Percentiles rank a stretch among this genome's conserved stretches.
Conservation (phyloP, 2,329 filamentous ascomycete species). For the Pseudogymnoascus sp. region DNA sequence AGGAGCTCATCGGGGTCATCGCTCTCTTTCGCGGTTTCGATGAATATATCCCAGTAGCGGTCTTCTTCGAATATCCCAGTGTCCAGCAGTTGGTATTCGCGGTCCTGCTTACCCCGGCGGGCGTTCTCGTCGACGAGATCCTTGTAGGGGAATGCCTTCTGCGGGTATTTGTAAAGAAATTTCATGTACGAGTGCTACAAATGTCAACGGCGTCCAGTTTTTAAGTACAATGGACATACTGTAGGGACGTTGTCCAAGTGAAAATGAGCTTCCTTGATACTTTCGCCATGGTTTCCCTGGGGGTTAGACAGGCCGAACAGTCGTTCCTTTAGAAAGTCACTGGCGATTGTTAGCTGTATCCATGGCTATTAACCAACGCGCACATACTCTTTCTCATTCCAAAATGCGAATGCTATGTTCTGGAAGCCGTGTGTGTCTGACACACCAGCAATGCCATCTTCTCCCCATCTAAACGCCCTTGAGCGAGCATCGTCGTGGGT, state of each 20-base stretch:
- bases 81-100: conserved; percentile 87
- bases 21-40: conserved; percentile 91
- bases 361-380: background rate
- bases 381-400: conserved; percentile 89
- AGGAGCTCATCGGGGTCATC: conserved; percentile 85
- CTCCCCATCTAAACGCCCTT: conserved; percentile 87
- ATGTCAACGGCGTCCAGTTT: conserved; percentile 14
- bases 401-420: conserved; percentile 93
- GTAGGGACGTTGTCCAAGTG: conserved; percentile 87
- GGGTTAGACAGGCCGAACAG: conserved; percentile 93
- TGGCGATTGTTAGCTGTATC: conserved; percentile 39
- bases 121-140: conserved; percentile 80
- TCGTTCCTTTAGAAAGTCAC: conserved; percentile 88
- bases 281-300: conserved; percentile 95
- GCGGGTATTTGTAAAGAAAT: conserved; percentile 94
- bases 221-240: conserved; percentile 18
- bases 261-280: conserved; percentile 93
- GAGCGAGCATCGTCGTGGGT: conserved; percentile 86
- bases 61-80: conserved; percentile 83
- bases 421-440: conserved; percentile 85
- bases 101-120: conserved; percentile 63
- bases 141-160: conserved; percentile 85
- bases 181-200: conserved; percentile 95
- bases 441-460: conserved; percentile 93
- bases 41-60: conserved; percentile 93